These are phyloP conservation scores for Metschnikowia amazonensis DNA, from an alignment of 805 yeast genomes.

Conservation along the genomic window DNA sequence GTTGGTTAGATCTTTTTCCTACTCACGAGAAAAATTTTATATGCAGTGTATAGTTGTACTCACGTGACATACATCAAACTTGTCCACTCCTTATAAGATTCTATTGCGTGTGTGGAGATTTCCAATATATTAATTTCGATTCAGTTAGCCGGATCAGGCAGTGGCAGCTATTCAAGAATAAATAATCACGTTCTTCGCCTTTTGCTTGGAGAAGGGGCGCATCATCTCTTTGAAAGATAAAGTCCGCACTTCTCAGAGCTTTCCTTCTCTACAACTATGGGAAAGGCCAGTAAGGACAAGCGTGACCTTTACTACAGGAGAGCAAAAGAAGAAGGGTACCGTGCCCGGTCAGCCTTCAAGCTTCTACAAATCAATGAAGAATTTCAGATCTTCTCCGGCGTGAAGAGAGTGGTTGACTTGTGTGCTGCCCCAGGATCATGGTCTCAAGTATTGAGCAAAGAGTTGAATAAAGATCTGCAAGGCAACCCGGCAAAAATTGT, in stretches of 20 bases:
- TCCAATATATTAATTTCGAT: not conserved
- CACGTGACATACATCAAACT: not conserved
- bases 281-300: slow-evolving; percentile 91
- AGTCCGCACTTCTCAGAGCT: slow-evolving; percentile 3
- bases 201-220: not conserved
- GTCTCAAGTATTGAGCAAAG: slow-evolving; percentile 89
- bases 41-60: not conserved
- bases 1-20: not conserved
- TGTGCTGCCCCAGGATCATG: slow-evolving; percentile 85
- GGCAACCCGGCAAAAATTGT: slow-evolving; percentile 63
- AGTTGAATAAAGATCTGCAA: slow-evolving; percentile 37
- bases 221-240: not conserved
- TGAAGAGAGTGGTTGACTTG: slow-evolving; percentile 84
- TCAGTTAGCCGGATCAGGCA: not conserved
- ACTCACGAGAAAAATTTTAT: slow-evolving; percentile 2
- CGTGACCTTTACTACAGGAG: slow-evolving; percentile 86
- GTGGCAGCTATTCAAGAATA: not conserved
- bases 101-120: too few species aligned
- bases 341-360: slow-evolving; percentile 96
- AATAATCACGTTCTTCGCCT: not conserved
- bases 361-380: slow-evolving; percentile 87
- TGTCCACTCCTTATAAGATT: not conserved
- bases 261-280: slow-evolving; percentile 38
- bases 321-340: slow-evolving; percentile 97
- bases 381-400: slow-evolving; percentile 71